phyloP scores from a whole-genome alignment of 805 yeast genomes.

The Candida krabiensis region DNA sequence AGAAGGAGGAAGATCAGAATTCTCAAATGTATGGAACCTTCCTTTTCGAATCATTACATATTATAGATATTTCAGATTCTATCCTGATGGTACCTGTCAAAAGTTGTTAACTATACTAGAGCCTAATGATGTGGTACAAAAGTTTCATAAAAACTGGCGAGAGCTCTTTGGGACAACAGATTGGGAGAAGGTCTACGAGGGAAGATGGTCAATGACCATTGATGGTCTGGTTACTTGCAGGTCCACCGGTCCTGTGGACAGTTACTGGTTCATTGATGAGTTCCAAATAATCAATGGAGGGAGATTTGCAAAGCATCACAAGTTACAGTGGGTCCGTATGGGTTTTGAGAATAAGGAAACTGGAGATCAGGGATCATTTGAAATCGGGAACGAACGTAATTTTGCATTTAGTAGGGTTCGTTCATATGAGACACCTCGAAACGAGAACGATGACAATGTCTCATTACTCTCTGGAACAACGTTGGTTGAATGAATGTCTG shows the following conservation, averaged over 20 bases:
- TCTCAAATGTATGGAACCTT: conserved; percentile 63
- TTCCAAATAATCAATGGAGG: conserved; percentile 62
- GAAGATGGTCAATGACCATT: conserved; percentile 58
- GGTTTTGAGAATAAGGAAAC: conserved; percentile 40
- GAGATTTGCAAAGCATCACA: conserved; percentile 57
- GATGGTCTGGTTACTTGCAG: conserved; percentile 53
- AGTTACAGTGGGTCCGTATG: conserved; percentile 69
- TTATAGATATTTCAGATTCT: conserved; percentile 81
- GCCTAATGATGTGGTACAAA: conserved; percentile 66
- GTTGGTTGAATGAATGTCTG: too few relatives aligned
- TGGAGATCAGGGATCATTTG: conserved; percentile 36
- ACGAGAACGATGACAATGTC: conserved; percentile 2
- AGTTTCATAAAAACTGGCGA: conserved; percentile 38
- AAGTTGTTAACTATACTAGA: conserved; percentile 70
- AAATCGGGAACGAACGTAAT: conserved; percentile 70
- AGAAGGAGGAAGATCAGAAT: conserved; percentile 74
- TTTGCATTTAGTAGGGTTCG: conserved; percentile 73
- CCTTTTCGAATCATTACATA: conserved; percentile 87
- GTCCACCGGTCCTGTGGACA: conserved; percentile 57
- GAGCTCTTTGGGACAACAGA: conserved; percentile 25
- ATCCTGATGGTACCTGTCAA: conserved; percentile 72
- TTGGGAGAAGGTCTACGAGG: conserved; percentile 42
- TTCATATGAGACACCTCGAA: too few relatives aligned
- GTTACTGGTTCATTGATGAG: conserved; percentile 63
- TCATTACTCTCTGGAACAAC: too few relatives aligned